Conservation (phyloP, 1,284 basidiomycete genomes). For the Cryptococcus sp. region DNA sequence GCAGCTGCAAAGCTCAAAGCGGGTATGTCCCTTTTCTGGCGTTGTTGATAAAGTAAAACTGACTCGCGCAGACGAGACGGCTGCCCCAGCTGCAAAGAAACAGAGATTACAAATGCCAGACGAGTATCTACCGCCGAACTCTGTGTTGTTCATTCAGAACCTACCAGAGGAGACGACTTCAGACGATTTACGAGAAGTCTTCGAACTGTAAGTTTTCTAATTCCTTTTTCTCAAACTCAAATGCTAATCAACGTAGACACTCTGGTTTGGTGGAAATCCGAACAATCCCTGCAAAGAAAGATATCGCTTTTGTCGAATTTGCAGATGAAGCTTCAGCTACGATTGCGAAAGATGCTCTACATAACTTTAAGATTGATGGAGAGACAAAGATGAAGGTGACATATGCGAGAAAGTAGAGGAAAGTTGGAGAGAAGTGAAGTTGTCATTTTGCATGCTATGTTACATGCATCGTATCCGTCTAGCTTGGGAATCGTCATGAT, state of each 20-base stretch:
- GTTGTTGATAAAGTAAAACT: background rate
- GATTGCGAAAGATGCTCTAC: slow-evolving; percentile 85
- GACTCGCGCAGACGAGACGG: slow-evolving; percentile 14
- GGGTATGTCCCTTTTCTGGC: slow-evolving; percentile 50
- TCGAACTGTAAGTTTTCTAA: slow-evolving; percentile 66
- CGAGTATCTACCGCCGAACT: slow-evolving; percentile 99
- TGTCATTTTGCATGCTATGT: too few relatives aligned
- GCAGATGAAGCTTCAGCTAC: slow-evolving; percentile 82
- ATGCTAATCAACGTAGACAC: slow-evolving; percentile 56
- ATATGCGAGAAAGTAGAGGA: slow-evolving; percentile 38
- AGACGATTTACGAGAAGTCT: slow-evolving; percentile 79
- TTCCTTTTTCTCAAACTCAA: background rate
- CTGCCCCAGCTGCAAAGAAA: slow-evolving; percentile 47
- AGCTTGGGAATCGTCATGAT: background rate
- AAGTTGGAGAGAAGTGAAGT: background rate
- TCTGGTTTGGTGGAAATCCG: slow-evolving; percentile 91
- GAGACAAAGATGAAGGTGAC: slow-evolving; percentile 92
- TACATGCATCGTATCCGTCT: too few relatives aligned
- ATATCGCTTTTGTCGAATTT: slow-evolving; percentile 95
- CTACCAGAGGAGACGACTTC: slow-evolving; percentile 80
- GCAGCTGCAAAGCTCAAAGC: slow-evolving; percentile 71
- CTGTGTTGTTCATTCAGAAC: slow-evolving; percentile 96
- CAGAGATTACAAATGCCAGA: slow-evolving; percentile 91
- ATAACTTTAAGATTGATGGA: slow-evolving; percentile 93
- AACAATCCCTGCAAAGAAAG: slow-evolving; percentile 90